Conservation (phyloP, 192 early-diverging fungal genomes). For the Podila clonocystis region DNA sequence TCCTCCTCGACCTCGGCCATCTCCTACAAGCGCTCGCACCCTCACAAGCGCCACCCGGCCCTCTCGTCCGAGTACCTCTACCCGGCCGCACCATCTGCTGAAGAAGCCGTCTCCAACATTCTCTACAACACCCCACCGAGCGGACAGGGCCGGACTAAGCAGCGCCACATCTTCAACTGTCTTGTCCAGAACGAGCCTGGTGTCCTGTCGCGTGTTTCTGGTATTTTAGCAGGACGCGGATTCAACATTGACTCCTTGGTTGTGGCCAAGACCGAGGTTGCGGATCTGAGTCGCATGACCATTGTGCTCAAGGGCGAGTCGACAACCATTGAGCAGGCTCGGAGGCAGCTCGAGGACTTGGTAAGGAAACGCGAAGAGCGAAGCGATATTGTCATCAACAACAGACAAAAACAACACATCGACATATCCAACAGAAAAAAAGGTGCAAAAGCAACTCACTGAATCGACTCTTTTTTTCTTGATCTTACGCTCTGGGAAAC, state of each 20-base stretch:
- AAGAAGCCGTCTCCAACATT: constrained; percentile 95
- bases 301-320: constrained; percentile 89
- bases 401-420: neutral
- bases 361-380: constrained; percentile 58
- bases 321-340: constrained; percentile 88
- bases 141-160: constrained; percentile 54
- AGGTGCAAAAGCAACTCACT: too few species aligned
- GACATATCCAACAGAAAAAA: neutral
- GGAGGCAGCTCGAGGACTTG: constrained; percentile 94
- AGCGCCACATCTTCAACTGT: constrained; percentile 93
- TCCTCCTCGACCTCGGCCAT: constrained; percentile 48
- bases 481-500: too few species aligned
- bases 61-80: constrained; percentile 30
- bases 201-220: constrained; percentile 79
- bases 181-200: constrained; percentile 92
- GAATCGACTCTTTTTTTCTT: too few species aligned
- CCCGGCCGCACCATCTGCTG: constrained; percentile 53
- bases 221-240: constrained; percentile 92
- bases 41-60: constrained; percentile 28
- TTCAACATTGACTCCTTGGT: constrained; percentile 99
- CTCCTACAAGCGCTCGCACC: constrained; percentile 49
- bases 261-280: constrained; percentile 94
- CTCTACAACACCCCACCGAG: constrained; percentile 87
- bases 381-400: too few species aligned
- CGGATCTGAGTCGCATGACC: constrained; percentile 93